Conservation (phyloP, 108 stramenopile species). For the Cyclotella choctawhatcheeana region DNA sequence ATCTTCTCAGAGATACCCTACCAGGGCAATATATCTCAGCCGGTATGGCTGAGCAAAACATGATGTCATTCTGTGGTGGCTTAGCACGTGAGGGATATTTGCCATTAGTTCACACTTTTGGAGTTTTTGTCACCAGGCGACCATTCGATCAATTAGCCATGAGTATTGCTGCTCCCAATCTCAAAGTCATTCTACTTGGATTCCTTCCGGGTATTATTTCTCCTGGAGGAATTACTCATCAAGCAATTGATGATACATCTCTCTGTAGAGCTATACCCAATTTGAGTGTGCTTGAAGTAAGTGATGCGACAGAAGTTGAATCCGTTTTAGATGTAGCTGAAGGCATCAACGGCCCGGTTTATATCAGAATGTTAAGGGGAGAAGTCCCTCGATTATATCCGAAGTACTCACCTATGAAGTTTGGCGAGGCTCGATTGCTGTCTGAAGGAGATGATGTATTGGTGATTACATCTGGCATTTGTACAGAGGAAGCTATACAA, state of each 20-base stretch:
- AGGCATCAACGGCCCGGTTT: slow-evolving; percentile 25
- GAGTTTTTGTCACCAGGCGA: slow-evolving; percentile 30
- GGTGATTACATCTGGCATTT: slow-evolving; percentile 22
- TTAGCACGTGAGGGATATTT: slow-evolving; percentile 25
- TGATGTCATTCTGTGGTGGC: slow-evolving; percentile 38
- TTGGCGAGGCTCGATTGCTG: slow-evolving; percentile 12
- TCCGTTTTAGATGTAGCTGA: slow-evolving; percentile 34
- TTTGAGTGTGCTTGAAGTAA: slow-evolving; percentile 26
- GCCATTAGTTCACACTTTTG: slow-evolving; percentile 34
- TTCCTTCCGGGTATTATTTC: slow-evolving; percentile 33
- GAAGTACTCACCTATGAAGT: slow-evolving; percentile 21
- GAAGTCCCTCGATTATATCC: slow-evolving; percentile 31
- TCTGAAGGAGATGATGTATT: slow-evolving; percentile 28
- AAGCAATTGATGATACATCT: slow-evolving; percentile 37
- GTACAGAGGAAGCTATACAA: slow-evolving; percentile 32
- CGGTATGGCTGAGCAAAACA: slow-evolving; percentile 37
- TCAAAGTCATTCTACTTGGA: slow-evolving; percentile 23
- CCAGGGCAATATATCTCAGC: slow-evolving; percentile 26
- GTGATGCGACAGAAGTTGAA: slow-evolving; percentile 34
- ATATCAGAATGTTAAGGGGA: slow-evolving; percentile 32
- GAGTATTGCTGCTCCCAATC: slow-evolving; percentile 30
- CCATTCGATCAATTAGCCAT: slow-evolving; percentile 38
- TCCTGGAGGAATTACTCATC: slow-evolving; percentile 38
- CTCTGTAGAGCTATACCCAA: slow-evolving; percentile 28
- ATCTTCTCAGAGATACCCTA: slow-evolving; percentile 24